These are phyloP conservation scores for Rutidosis leptorrhynchoides DNA, from an alignment of 129 eudicot genomes.

Conservation along the genomic window DNA sequence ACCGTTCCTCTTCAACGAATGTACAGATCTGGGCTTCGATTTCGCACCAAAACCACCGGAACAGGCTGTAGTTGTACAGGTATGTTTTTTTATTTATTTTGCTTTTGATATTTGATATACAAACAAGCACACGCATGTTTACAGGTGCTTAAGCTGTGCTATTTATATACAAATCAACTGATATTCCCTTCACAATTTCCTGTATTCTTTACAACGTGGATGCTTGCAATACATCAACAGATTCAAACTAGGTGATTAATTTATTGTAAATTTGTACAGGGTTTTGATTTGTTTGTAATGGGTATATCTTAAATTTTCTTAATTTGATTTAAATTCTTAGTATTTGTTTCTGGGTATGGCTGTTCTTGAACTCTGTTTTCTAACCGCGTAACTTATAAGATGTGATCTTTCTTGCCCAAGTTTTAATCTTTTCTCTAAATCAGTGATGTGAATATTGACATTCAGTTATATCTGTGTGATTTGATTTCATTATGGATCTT, in stretches of 20 bases:
- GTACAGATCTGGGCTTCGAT: too few relatives aligned
- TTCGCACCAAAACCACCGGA: too few relatives aligned
- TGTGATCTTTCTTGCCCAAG: constrained; percentile 5
- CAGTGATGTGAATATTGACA: constrained; percentile 15
- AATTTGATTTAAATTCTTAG: constrained; percentile 11
- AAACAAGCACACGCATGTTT: too few relatives aligned
- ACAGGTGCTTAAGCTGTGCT: too few relatives aligned
- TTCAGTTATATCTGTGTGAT: constrained; percentile 21
- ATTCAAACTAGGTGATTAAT: constrained; percentile 35
- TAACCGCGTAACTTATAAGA: background rate
- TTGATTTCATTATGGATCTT: constrained; percentile 12
- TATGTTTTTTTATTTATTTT: too few relatives aligned
- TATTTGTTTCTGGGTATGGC: constrained; percentile 6
- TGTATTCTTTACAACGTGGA: constrained; percentile 26
- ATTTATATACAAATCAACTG: too few relatives aligned
- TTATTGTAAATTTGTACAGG: constrained; percentile 10
- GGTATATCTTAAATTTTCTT: constrained; percentile 19
- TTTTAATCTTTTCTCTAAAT: too few relatives aligned
- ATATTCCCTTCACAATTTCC: constrained; percentile 9
- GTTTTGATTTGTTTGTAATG: constrained; percentile 22
- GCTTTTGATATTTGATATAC: too few relatives aligned
- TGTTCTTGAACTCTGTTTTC: constrained; percentile 13
- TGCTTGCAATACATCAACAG: constrained; percentile 18
- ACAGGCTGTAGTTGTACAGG: too few relatives aligned
- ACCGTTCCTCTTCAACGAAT: too few relatives aligned